Evolutionary conservation across 2,329 filamentous ascomycete species (phyloP).

Genomic region (Alternaria ventricosa): DNA sequence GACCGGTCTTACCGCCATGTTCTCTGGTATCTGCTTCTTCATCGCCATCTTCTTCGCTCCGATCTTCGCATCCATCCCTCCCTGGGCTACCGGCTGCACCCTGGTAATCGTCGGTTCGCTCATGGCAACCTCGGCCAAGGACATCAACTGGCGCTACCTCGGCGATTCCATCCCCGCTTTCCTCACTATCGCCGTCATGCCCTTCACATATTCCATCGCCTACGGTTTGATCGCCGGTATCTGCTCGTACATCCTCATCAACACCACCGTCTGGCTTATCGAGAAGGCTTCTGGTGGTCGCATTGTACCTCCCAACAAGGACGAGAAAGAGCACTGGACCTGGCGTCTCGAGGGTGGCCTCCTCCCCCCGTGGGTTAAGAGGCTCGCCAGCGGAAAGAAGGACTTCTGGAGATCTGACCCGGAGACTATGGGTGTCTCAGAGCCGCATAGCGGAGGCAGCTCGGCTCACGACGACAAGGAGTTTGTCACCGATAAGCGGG

Average conservation of each 20-base stretch:
- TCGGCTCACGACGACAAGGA: conserved; percentile 35
- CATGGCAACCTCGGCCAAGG: conserved; percentile 78
- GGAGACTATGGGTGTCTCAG: conserved; percentile 33
- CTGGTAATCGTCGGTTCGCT: conserved; percentile 85
- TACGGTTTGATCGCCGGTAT: conserved; percentile 86
- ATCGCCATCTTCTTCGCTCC: conserved; percentile 88
- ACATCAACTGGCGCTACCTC: conserved; percentile 86
- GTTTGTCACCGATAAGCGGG: conserved; percentile 30
- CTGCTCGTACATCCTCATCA: conserved; percentile 77
- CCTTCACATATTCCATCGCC: conserved; percentile 87
- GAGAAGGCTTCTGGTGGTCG: conserved; percentile 71
- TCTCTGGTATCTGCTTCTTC: conserved; percentile 77
- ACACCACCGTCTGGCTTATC: conserved; percentile 72
- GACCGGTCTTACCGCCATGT: conserved; percentile 82
- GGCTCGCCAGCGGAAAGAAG: conserved; percentile 70
- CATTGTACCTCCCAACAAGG: conserved; percentile 76
- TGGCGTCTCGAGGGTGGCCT: conserved; percentile 77
- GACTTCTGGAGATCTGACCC: conserved; percentile 68
- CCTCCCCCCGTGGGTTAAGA: conserved; percentile 74
- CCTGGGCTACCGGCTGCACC: conserved; percentile 90
- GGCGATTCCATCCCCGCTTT: conserved; percentile 86
- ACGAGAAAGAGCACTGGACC: conserved; percentile 80
- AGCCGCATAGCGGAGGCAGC: conserved; percentile 34
- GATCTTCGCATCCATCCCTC: conserved; percentile 87
- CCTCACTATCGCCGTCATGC: conserved; percentile 83